Conservation (phyloP, 1,284 basidiomycete genomes). For the Xerocomus nothofagi region DNA sequence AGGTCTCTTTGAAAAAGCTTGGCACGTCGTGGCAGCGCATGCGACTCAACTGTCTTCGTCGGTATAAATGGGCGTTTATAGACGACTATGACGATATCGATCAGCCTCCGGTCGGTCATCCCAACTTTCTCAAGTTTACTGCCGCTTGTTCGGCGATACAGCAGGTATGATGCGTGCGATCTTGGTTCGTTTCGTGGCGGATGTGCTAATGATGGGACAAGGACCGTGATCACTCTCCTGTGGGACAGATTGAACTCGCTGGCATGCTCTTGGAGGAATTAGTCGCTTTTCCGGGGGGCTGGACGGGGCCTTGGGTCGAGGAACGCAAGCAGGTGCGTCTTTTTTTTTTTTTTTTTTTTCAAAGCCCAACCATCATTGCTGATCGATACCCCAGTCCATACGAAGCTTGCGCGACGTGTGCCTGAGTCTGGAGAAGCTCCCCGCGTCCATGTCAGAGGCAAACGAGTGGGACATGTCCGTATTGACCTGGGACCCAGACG, state of each 20-base stretch:
- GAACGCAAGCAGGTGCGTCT: slow-evolving; percentile 35
- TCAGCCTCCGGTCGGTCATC: slow-evolving; percentile 41
- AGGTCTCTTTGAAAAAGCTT: slow-evolving; percentile 40
- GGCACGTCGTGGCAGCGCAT: slow-evolving; percentile 38
- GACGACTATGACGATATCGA: slow-evolving; percentile 51
- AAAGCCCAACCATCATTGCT: neutral
- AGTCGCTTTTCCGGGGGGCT: slow-evolving; percentile 30
- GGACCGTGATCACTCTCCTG: slow-evolving; percentile 39
- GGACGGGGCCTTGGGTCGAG: slow-evolving; percentile 40
- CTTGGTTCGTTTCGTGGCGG: neutral
- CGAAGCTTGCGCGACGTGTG: slow-evolving; percentile 30
- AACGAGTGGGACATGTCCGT: slow-evolving; percentile 31
- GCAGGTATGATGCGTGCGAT: slow-evolving; percentile 31
- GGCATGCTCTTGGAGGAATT: slow-evolving; percentile 37
- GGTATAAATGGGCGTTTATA: slow-evolving; percentile 75
- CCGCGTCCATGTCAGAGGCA: slow-evolving; percentile 26
- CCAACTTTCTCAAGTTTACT: slow-evolving; percentile 47
- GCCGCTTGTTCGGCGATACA: slow-evolving; percentile 36
- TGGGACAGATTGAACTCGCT: slow-evolving; percentile 43
- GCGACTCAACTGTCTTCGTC: slow-evolving; percentile 51
- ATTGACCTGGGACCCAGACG: slow-evolving; percentile 43
- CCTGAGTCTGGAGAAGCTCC: slow-evolving; percentile 33
- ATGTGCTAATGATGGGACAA: slow-evolving; percentile 13
- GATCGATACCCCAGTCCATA: slow-evolving; percentile 26
- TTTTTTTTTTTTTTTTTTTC: too few species aligned